Evolutionary conservation across 2,329 filamentous ascomycete genomes (phyloP).

Genomic region (Alternaria burnsii): DNA sequence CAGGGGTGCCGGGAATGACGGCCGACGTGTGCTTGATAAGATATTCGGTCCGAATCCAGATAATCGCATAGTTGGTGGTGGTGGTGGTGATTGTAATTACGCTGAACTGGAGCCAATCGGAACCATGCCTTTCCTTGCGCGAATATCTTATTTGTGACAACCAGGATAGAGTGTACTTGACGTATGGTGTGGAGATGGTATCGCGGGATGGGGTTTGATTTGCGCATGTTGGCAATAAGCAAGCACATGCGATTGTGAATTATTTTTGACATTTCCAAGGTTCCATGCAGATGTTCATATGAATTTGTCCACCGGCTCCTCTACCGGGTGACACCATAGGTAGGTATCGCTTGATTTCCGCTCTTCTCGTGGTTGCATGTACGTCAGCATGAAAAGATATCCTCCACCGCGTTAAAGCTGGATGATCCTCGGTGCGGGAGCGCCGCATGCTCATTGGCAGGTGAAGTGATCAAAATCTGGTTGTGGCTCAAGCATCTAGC

Average conservation of each 20-base stretch:
- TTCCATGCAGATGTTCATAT: conserved; percentile 3
- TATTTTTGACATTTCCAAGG: background rate
- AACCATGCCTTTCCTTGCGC: background rate
- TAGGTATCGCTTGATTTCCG: background rate
- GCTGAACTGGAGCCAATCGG: background rate
- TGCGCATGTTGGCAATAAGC: conserved; percentile 5
- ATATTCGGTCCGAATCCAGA: background rate
- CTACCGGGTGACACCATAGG: background rate
- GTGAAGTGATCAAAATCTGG: background rate
- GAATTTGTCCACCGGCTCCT: background rate
- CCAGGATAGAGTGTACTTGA: conserved; percentile 5
- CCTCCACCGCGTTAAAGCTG: background rate
- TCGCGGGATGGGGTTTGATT: conserved; percentile 5
- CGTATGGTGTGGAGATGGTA: background rate
- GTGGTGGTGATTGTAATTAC: background rate
- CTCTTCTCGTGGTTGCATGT: background rate
- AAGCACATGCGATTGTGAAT: background rate
- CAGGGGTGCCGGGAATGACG: background rate
- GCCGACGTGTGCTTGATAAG: background rate
- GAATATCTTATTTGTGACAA: background rate
- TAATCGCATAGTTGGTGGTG: background rate
- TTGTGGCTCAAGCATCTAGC: conserved; percentile 4
- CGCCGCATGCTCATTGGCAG: conserved; percentile 6
- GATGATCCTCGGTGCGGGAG: background rate
- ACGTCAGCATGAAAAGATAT: background rate